Percentiles rank a stretch among this genome's conserved stretches.
These are phyloP conservation scores for Samsoniella hepiali DNA, from an alignment of 2,329 filamentous ascomycete species.

Conservation along the genomic window DNA sequence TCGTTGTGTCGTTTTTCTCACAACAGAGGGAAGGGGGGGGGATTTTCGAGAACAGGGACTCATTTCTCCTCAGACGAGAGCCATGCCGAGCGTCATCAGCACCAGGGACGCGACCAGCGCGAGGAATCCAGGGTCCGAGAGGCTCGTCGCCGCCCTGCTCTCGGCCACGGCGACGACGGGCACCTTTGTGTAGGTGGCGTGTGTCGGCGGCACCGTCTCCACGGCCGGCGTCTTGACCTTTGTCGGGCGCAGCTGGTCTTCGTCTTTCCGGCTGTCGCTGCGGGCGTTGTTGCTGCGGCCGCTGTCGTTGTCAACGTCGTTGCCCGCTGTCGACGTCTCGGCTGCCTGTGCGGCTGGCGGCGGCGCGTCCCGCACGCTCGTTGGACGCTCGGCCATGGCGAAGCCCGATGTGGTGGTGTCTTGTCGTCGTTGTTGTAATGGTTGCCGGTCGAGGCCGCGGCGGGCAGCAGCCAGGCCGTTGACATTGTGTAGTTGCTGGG, in stretches of 20 bases:
- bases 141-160: neutral
- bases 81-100: constrained; percentile 15
- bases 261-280: neutral
- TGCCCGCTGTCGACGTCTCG: neutral
- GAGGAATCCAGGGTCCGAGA: constrained; percentile 10
- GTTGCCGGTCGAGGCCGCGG: neutral
- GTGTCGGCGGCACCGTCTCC: constrained; percentile 2
- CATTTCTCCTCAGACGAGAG: neutral
- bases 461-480: constrained; percentile 1
- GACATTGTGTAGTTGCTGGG: constrained; percentile 1
- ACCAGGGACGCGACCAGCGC: constrained; percentile 13
- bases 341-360: neutral
- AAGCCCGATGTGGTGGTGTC: neutral
- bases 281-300: neutral
- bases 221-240: constrained; percentile 13
- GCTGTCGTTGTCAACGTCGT: neutral
- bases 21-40: too few species aligned
- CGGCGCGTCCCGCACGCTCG: constrained; percentile 1
- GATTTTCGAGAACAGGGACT: neutral
- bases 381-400: neutral
- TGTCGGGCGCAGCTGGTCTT: constrained; percentile 4
- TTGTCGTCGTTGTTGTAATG: neutral
- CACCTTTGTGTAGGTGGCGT: constrained; percentile 10
- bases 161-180: constrained; percentile 4
- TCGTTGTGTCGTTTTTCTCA: too few species aligned